phyloP scores from a whole-genome alignment of 345 rosid species.

The Acer negundo region DNA sequence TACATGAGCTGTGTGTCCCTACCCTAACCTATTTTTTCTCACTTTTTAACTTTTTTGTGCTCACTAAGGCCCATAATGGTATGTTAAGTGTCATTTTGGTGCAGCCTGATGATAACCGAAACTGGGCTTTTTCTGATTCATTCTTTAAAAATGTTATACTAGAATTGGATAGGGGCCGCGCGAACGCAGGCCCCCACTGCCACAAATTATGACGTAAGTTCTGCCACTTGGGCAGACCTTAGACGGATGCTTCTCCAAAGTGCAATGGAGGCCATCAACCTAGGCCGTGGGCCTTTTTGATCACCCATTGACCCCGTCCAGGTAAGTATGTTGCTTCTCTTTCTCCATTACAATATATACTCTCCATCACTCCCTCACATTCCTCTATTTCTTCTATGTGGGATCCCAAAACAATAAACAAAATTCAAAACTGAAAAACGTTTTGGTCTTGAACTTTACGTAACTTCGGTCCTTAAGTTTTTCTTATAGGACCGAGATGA shows the following conservation, averaged over 20 bases:
- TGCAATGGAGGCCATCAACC: background rate
- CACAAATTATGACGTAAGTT: background rate
- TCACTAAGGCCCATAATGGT: no score
- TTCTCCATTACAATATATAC: background rate
- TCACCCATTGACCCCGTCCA: background rate
- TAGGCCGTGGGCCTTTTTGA: background rate
- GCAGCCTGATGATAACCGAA: no score
- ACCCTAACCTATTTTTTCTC: no score
- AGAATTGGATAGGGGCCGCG: background rate
- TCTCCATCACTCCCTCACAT: constrained; percentile 1
- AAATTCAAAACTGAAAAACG: no score
- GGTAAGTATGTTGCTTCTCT: background rate
- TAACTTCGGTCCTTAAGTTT: no score
- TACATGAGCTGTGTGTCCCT: no score
- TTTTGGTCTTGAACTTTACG: no score
- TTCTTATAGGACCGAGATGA: no score
- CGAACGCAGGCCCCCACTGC: background rate
- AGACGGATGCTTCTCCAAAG: background rate
- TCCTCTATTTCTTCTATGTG: background rate
- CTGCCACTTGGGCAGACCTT: background rate
- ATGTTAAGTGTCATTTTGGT: no score
- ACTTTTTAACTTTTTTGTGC: no score
- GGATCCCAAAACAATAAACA: background rate
- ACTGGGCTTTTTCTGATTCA: no score
- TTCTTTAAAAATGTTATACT: background rate